Percentiles rank a stretch among this genome's conserved stretches.
These are phyloP conservation scores for Oryza longistaminata DNA, from an alignment of 176 grass and related monocot species.

Conservation along the genomic window DNA sequence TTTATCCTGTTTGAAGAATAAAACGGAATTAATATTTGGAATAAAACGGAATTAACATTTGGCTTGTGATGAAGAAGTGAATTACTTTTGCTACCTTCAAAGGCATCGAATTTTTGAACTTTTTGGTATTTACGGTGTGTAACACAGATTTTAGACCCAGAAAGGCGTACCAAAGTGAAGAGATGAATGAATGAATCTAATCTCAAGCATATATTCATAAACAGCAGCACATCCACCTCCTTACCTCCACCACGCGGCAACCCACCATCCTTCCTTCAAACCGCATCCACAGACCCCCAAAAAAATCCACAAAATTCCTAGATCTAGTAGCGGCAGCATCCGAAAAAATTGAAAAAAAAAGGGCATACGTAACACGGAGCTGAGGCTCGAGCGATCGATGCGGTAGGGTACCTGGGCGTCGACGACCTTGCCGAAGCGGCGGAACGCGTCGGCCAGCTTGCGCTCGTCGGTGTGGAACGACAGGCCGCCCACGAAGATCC, in stretches of 20 bases:
- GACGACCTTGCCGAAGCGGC: conserved; percentile 86
- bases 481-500: conserved; percentile 94
- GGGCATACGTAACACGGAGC: background rate
- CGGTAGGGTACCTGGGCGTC: conserved; percentile 54
- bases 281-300: no score
- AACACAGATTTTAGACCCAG: background rate
- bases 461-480: conserved; percentile 62
- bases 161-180: background rate
- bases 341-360: no score
- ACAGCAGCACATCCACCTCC: background rate
- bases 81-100: background rate
- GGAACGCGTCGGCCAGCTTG: conserved; percentile 66
- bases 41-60: background rate
- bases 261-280: background rate
- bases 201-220: background rate
- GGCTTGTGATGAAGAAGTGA: background rate
- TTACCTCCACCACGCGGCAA: background rate
- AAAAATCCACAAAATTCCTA: background rate
- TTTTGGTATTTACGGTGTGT: background rate
- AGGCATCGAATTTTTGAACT: background rate
- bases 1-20: background rate
- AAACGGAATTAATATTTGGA: background rate
- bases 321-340: conserved; percentile 33
- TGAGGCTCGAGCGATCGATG: background rate
- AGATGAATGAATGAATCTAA: background rate